Evolutionary conservation across 2,329 filamentous ascomycete genomes (phyloP), one percentile per base, ranked within the genome.

Genomic region (Aspergillus transmontanensis): DNA sequence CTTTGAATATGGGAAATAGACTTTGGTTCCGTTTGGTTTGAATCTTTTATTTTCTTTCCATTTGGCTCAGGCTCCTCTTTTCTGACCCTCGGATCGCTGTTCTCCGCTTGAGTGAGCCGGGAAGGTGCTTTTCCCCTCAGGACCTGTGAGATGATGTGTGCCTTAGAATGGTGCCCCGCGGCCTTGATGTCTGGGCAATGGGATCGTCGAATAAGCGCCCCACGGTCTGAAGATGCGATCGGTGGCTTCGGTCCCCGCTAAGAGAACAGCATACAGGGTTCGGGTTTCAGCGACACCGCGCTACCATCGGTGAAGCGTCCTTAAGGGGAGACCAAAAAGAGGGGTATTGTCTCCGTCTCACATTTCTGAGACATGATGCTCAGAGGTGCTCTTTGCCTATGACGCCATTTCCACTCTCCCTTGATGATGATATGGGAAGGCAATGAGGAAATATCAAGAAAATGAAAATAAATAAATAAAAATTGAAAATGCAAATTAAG

Each of bases 121-220:
- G 21, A 28, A 43, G 32, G 12, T 36, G 34, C 34, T 36, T 53
- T 36, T 23, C 41, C 30, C 36, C 51, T 56, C 28, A 21, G 36
- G 50, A 21, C 26, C 51, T 39, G 59, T 46, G 41, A 39, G 59
- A 58, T 26, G 51, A 54, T 53, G 45, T 59, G 34, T 59, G 57
- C 34, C 46, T 59, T 32, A 21, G 34, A 51, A 53, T 30, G n/a
- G 34, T 60, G 58, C 58, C 58, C 58, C 58, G 39, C 58, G 58
- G 58, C 46, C 39, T 60, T 60, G 36, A 45, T 39, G 50, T 60
- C 51, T 60, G 36, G 51, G 58, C 51, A 45, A 54, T 32, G 36
- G 34, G 51, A 34, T 46, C 45, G 54, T 61, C 59, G 59, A 61
- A 61, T 61, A 41, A 53, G 59, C 57, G 50, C 48, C 60, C 60